phyloP scores from a whole-genome alignment of 169 alveolate species.

The Eimeria brunetti region DNA sequence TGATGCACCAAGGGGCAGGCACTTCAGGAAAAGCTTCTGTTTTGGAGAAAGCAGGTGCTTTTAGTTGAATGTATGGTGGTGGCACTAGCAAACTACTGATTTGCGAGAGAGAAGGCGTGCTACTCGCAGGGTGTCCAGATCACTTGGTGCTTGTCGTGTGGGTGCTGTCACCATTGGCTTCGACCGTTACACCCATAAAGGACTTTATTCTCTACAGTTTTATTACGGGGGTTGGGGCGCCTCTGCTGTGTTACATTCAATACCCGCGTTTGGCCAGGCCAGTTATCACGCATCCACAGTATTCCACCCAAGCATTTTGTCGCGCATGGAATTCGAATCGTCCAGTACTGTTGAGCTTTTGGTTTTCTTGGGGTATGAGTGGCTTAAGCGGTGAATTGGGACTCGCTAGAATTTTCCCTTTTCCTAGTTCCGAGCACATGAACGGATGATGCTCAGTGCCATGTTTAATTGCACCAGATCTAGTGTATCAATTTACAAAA shows the following conservation, averaged over 20 bases:
- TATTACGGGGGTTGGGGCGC: neutral
- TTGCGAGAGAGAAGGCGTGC: neutral
- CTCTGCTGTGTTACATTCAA: no score
- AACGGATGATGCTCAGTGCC: neutral
- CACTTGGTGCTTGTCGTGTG: neutral
- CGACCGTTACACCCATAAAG: neutral
- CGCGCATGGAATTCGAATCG: neutral
- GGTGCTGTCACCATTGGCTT: neutral
- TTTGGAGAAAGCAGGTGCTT: no score
- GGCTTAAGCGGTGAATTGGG: neutral
- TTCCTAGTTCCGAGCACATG: neutral
- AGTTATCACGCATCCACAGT: neutral
- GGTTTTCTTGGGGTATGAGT: neutral
- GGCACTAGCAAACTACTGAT: no score
- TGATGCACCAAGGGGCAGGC: no score
- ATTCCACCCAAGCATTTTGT: neutral
- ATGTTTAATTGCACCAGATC: neutral
- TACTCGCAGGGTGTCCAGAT: neutral
- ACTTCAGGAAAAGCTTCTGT: no score
- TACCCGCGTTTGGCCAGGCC: neutral
- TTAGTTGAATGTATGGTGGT: no score
- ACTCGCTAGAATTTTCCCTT: neutral
- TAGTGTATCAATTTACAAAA: neutral
- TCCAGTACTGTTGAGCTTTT: neutral
- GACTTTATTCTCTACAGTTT: neutral